These are phyloP conservation scores for Hanseniaspora occidentalis DNA, from an alignment of 805 yeast genomes.

Conservation along the genomic window DNA sequence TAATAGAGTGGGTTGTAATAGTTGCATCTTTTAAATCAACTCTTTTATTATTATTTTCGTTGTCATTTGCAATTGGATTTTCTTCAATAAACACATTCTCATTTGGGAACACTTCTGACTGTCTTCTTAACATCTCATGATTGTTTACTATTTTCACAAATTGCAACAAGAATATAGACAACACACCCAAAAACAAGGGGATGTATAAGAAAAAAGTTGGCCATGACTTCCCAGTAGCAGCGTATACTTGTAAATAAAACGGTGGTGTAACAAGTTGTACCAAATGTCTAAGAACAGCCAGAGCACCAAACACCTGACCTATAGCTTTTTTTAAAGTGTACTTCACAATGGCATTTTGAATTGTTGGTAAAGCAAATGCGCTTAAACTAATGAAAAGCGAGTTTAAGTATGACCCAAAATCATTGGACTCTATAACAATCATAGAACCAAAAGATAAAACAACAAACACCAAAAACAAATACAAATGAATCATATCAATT, in stretches of 20 bases:
- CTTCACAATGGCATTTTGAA: slow-evolving; percentile 49
- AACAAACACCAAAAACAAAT: slow-evolving; percentile 27
- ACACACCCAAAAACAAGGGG: slow-evolving; percentile 12
- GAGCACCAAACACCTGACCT: slow-evolving; percentile 65
- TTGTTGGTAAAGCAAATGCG: slow-evolving; percentile 40
- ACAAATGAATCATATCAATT: slow-evolving; percentile 32
- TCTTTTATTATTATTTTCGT: too few species aligned
- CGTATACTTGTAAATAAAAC: slow-evolving; percentile 35
- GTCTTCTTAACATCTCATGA: slow-evolving; percentile 10
- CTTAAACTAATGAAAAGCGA: slow-evolving; percentile 34
- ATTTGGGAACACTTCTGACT: slow-evolving; percentile 5
- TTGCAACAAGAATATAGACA: slow-evolving; percentile 11
- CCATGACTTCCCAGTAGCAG: slow-evolving; percentile 26
- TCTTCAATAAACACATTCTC: neutral
- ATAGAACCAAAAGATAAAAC: slow-evolving; percentile 25
- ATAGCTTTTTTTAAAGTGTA: slow-evolving; percentile 43
- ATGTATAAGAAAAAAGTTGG: slow-evolving; percentile 29
- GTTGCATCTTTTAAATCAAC: too few species aligned
- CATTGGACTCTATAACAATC: slow-evolving; percentile 13
- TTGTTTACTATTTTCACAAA: slow-evolving; percentile 14
- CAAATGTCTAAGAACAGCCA: slow-evolving; percentile 45
- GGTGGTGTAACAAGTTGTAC: slow-evolving; percentile 39
- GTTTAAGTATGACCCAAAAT: slow-evolving; percentile 18
- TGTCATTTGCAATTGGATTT: too few species aligned
- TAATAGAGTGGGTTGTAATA: too few species aligned